phyloP scores from a whole-genome alignment of 352 stramenopile genomes.

The Globisporangium nodosum region DNA sequence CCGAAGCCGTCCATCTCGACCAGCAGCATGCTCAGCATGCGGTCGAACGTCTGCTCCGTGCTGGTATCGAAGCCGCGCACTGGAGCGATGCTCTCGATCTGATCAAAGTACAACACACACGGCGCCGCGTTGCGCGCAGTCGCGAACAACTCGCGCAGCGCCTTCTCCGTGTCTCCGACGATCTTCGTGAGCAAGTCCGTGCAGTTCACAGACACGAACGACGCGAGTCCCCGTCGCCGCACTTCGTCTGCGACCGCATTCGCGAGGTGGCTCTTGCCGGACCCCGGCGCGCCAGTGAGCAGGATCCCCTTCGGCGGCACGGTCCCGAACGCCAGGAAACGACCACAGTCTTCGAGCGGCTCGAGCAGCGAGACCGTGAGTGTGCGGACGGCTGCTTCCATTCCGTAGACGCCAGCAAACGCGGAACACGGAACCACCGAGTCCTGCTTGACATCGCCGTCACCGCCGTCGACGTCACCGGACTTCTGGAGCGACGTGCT shows the following conservation, averaged over 20 bases:
- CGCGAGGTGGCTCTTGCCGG: conserved; percentile 96
- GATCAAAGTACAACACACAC: conserved; percentile 82
- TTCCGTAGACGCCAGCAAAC: conserved; percentile 91
- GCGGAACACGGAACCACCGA: not conserved
- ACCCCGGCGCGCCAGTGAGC: conserved; percentile 97
- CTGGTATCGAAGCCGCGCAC: conserved; percentile 87
- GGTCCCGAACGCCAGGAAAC: conserved; percentile 97
- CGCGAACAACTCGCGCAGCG: conserved; percentile 82
- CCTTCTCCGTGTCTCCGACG: conserved; percentile 87
- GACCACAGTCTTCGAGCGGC: conserved; percentile 92
- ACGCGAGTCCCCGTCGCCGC: conserved; percentile 51
- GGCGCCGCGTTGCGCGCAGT: conserved; percentile 81
- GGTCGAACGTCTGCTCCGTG: conserved; percentile 91
- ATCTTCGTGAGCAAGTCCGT: conserved; percentile 89
- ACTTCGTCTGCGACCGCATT: conserved; percentile 59
- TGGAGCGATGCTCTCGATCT: conserved; percentile 88
- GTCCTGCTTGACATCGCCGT: not conserved
- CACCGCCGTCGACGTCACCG: not conserved
- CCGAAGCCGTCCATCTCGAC: conserved; percentile 90
- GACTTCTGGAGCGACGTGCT: conserved; percentile 22
- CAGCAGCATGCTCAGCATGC: conserved; percentile 87
- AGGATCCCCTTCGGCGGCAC: conserved; percentile 96
- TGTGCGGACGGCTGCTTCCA: conserved; percentile 95
- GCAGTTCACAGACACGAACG: conserved; percentile 86
- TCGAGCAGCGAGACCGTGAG: conserved; percentile 97